Percentiles rank a stretch among this genome's conserved stretches.
These are phyloP conservation scores for Nematocida sp. DNA, from an alignment of 371 early-diverging fungal genomes.

Conservation along the genomic window DNA sequence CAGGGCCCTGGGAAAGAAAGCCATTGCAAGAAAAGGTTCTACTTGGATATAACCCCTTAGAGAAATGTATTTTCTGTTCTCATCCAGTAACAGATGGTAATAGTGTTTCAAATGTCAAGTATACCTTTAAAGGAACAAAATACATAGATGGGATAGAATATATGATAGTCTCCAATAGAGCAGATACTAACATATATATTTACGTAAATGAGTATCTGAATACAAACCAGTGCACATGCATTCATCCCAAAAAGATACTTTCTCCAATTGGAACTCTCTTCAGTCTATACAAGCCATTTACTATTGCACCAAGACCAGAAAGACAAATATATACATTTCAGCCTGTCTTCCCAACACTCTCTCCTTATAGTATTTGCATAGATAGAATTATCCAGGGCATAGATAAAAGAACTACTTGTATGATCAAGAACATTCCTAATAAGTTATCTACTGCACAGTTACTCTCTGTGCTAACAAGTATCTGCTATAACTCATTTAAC, in stretches of 20 bases:
- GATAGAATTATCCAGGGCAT: constrained; percentile 55
- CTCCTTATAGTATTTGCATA: constrained; percentile 20
- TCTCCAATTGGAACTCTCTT: constrained; percentile 34
- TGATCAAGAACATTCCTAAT: constrained; percentile 84
- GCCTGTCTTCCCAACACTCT: constrained; percentile 14
- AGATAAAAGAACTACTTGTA: constrained; percentile 74
- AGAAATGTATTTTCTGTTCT: constrained; percentile 12
- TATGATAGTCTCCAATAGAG: constrained; percentile 8
- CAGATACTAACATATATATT: neutral
- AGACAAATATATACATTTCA: neutral
- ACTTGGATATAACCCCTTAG: neutral
- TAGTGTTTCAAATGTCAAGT: constrained; percentile 47
- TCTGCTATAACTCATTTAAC: constrained; percentile 71
- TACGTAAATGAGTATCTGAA: constrained; percentile 1
- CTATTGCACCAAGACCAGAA: neutral
- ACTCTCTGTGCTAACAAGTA: constrained; percentile 71
- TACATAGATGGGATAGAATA: constrained; percentile 20
- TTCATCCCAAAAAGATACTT: neutral
- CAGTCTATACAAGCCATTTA: constrained; percentile 9
- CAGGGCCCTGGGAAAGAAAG: neutral
- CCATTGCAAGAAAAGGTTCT: constrained; percentile 9
- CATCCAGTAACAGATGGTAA: neutral
- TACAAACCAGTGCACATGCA: constrained; percentile 13
- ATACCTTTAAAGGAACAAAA: constrained; percentile 30
- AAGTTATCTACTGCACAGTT: constrained; percentile 75